Conservation (phyloP, 2,329 filamentous ascomycete genomes). For the Zarea fungicola region DNA sequence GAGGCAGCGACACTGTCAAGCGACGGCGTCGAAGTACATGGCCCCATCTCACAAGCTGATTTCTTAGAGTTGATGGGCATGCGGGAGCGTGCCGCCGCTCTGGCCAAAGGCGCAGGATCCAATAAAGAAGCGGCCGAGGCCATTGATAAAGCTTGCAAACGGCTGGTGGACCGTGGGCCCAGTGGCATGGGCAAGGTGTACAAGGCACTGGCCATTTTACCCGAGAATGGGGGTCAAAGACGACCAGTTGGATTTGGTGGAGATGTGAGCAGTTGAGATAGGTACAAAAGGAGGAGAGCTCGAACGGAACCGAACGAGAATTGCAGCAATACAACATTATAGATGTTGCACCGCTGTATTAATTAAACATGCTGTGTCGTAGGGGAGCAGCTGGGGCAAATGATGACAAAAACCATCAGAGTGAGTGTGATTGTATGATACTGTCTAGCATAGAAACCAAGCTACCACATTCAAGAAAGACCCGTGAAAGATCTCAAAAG, state of each 20-base stretch:
- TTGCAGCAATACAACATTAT: too few relatives aligned
- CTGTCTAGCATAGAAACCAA: too few relatives aligned
- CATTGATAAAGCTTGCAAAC: conserved; percentile 69
- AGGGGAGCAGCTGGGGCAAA: too few relatives aligned
- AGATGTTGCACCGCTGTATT: too few relatives aligned
- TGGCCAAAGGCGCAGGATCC: conserved; percentile 45
- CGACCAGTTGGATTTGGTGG: conserved; percentile 91
- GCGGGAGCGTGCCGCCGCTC: conserved; percentile 64
- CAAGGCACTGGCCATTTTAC: conserved; percentile 86
- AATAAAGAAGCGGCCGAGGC: conserved; percentile 47
- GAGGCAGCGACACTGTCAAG: conserved; percentile 74
- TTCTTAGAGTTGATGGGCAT: conserved; percentile 84
- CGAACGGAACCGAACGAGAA: too few relatives aligned
- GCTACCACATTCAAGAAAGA: too few relatives aligned
- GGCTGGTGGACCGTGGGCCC: conserved; percentile 76
- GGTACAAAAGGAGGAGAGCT: not conserved
- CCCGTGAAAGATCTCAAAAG: too few relatives aligned
- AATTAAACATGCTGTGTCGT: too few relatives aligned
- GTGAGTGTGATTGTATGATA: too few relatives aligned
- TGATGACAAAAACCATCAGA: too few relatives aligned
- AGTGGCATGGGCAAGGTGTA: conserved; percentile 93
- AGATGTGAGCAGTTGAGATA: conserved; percentile 35
- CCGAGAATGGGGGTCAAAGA: conserved; percentile 67
- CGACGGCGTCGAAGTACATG: conserved; percentile 82
- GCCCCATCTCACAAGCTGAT: conserved; percentile 76